phyloP scores from a whole-genome alignment of 176 grass and related monocot species.

The Alopecurus myosuroides region DNA sequence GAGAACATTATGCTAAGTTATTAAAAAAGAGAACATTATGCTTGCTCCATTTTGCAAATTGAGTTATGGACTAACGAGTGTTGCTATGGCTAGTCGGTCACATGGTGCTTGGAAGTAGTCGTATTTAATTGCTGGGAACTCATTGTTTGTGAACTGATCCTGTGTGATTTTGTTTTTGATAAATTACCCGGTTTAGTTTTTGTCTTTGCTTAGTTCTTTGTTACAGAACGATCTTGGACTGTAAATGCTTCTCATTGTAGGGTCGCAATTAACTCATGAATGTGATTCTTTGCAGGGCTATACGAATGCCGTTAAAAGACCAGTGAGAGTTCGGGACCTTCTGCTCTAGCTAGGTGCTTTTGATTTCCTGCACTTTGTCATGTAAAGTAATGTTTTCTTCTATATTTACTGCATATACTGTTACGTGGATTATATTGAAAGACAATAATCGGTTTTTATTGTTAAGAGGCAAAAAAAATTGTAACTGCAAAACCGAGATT shows the following conservation, averaged over 20 bases:
- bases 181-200: background rate
- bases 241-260: background rate
- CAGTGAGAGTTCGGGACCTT: slow-evolving; percentile 74
- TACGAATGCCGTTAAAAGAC: slow-evolving; percentile 97
- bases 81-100: background rate
- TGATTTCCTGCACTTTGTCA: slow-evolving; percentile 12
- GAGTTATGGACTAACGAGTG: background rate
- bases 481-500: background rate
- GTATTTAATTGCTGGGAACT: background rate
- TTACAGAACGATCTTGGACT: background rate
- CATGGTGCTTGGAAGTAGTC: background rate
- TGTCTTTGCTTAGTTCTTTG: background rate
- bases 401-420: slow-evolving; percentile 5
- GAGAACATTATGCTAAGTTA: background rate
- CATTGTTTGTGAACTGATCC: background rate
- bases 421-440: background rate
- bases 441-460: background rate
- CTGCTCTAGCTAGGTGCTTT: slow-evolving; percentile 45
- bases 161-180: background rate
- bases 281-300: slow-evolving; percentile 67
- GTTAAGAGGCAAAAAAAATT: background rate
- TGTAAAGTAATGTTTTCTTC: slow-evolving; percentile 17
- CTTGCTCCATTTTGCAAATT: background rate
- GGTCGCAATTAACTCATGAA: slow-evolving; percentile 7
- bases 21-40: background rate